These are phyloP conservation scores for apple (Malus domestica) DNA, from an alignment of 306 rosid genomes.

Conservation along the genomic window ASM211411v1 NC_041793.1:28676501-28677000, in stretches of 20 bases:
- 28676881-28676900: constrained; percentile 68
- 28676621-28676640: constrained; percentile 57
- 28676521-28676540: constrained; percentile 28
- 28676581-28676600: constrained; percentile 90
- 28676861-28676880: constrained; percentile 91
- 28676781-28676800: constrained; percentile 69
- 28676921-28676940: constrained; percentile 75
- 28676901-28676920: constrained; percentile 78
- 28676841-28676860: constrained; percentile 80
- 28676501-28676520: constrained; percentile 13
- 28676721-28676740: constrained; percentile 85
- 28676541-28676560: constrained; percentile 80
- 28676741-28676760: constrained; percentile 73
- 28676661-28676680: constrained; percentile 58
- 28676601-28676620: constrained; percentile 94
- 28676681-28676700: constrained; percentile 61
- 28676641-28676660: constrained; percentile 53
- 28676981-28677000: constrained; percentile 74
- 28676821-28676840: constrained; percentile 50
- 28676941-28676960: constrained; percentile 70
- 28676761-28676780: constrained; percentile 78
- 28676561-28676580: constrained; percentile 77
- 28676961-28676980: constrained; percentile 57
- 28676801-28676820: constrained; percentile 67
- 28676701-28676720: constrained; percentile 86